A percentile compares a stretch with the other conserved stretches of the same genome.
Conservation (phyloP, 306 rosid genomes). For the Trichosanthes truncata region DNA sequence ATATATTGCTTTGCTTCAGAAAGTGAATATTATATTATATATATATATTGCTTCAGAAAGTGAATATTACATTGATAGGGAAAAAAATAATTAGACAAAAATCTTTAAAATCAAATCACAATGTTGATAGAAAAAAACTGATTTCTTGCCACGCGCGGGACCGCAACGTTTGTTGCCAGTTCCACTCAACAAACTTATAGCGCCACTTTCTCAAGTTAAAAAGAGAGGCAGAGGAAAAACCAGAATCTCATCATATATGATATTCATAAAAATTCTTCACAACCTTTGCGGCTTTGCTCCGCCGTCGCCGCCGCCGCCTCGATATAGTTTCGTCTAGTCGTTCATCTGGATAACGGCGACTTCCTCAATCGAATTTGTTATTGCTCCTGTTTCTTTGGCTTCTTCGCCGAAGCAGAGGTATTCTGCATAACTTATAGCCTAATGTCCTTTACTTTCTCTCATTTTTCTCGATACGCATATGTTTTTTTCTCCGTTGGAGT, state of each 20-base stretch:
- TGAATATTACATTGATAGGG: too few species aligned
- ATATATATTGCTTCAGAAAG: too few species aligned
- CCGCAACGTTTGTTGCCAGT: background rate
- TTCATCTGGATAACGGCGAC: background rate
- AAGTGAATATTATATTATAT: too few species aligned
- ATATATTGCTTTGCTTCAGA: too few species aligned
- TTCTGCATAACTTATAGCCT: background rate
- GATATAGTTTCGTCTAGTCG: background rate
- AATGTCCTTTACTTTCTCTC: background rate
- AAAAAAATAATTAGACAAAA: too few species aligned
- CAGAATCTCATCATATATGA: background rate
- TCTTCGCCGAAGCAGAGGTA: background rate
- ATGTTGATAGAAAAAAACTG: too few species aligned
- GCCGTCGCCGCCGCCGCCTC: background rate
- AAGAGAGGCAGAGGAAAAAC: background rate
- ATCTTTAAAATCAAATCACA: too few species aligned
- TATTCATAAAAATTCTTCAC: background rate
- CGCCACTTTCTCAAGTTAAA: constrained; percentile 1
- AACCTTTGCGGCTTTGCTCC: background rate
- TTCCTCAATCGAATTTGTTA: background rate
- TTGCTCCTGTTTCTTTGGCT: background rate
- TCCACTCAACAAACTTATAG: background rate
- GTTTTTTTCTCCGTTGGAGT: background rate
- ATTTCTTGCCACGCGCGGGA: background rate
- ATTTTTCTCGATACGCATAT: background rate